These are phyloP conservation scores for Nicotiana knightiana DNA, from an alignment of 257 asterid genomes.

Conservation along the genomic window DNA sequence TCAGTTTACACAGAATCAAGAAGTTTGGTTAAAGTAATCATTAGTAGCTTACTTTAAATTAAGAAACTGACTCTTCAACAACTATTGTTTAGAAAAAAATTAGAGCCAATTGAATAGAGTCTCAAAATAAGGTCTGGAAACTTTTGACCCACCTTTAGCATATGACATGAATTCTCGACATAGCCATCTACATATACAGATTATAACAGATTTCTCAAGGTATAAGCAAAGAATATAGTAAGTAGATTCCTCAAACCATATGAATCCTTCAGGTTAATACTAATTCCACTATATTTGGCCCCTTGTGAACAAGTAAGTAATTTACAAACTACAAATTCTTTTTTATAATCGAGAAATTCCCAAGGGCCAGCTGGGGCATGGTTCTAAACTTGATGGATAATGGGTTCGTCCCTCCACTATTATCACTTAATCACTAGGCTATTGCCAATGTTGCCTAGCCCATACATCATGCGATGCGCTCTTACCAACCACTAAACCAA, in stretches of 20 bases:
- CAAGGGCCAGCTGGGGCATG: no score
- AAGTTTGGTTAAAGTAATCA: not conserved
- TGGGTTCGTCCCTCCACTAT: no score
- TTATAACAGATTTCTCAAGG: not conserved
- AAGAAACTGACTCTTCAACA: not conserved
- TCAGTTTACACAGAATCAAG: not conserved
- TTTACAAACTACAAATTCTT: not conserved
- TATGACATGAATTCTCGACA: not conserved
- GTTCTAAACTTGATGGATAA: no score
- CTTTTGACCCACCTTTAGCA: not conserved
- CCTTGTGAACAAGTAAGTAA: not conserved
- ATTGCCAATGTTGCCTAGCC: no score
- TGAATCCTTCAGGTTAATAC: no score
- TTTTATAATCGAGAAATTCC: no score
- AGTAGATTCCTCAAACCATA: not conserved
- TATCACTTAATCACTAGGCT: no score
- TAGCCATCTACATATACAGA: not conserved
- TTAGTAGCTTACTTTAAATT: not conserved
- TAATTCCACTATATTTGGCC: no score
- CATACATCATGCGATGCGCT: no score
- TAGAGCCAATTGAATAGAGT: not conserved
- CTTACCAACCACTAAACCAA: no score
- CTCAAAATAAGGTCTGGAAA: not conserved
- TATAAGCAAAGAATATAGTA: not conserved
- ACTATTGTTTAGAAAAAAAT: not conserved